A percentile compares a stretch with the other conserved stretches of the same genome.
phyloP scores from a whole-genome alignment of 768 basidiomycete genomes.

The Pholiota microspora region DNA sequence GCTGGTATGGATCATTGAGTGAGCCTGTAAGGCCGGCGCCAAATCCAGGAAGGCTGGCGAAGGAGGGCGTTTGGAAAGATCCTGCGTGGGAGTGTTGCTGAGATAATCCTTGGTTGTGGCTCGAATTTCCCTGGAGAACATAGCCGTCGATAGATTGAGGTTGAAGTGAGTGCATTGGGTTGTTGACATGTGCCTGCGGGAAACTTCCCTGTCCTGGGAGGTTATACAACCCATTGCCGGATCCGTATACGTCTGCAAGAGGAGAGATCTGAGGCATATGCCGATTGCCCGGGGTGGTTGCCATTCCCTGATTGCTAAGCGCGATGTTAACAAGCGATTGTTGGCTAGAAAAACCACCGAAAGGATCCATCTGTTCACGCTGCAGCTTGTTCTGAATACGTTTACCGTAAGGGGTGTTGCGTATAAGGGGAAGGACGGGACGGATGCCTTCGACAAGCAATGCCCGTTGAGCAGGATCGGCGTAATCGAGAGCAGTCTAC shows the following conservation, averaged over 20 bases:
- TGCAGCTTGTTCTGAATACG: constrained; percentile 98
- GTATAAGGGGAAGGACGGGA: constrained; percentile 96
- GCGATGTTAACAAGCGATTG: constrained; percentile 59
- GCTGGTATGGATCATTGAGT: constrained; percentile 76
- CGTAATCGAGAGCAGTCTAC: constrained; percentile 97
- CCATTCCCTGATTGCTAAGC: constrained; percentile 56
- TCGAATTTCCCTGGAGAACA: constrained; percentile 71
- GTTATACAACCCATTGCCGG: constrained; percentile 61
- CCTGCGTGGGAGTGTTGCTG: constrained; percentile 44
- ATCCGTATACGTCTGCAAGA: constrained; percentile 64
- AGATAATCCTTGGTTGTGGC: constrained; percentile 61
- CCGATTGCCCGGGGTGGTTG: constrained; percentile 43
- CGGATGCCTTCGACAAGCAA: constrained; percentile 96
- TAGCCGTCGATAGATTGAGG: constrained; percentile 79
- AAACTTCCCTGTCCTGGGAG: constrained; percentile 55
- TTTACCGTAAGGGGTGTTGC: constrained; percentile 99
- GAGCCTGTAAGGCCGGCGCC: constrained; percentile 51
- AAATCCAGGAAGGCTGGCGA: constrained; percentile 45
- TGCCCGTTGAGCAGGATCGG: constrained; percentile 89
- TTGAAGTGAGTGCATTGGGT: constrained; percentile 60
- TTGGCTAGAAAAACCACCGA: constrained; percentile 58
- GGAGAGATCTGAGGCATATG: constrained; percentile 59
- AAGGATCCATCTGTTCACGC: constrained; percentile 83
- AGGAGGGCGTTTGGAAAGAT: constrained; percentile 58
- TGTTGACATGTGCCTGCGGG: constrained; percentile 52